A percentile compares a stretch with the other conserved stretches of the same genome.
Conservation (phyloP, 2,329 filamentous ascomycete species). For the Neodidymelliopsis sp. region DNA sequence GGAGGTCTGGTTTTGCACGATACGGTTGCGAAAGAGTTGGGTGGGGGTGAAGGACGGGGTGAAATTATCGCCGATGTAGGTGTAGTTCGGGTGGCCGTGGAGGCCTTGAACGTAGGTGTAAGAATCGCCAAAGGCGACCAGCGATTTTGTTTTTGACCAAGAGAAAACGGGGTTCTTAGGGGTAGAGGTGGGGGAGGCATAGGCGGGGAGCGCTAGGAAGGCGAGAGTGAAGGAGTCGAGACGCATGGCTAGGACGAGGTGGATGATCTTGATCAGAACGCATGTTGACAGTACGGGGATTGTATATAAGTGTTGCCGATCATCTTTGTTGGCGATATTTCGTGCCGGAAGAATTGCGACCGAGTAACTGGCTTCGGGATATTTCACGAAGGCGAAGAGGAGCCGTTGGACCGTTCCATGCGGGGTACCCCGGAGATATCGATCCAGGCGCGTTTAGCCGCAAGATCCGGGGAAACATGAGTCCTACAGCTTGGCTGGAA, state of each 20-base stretch:
- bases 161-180: constrained; percentile 12
- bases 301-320: constrained; percentile 11
- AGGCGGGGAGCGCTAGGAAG: not conserved
- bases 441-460: not conserved
- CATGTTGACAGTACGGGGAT: not conserved
- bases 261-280: not conserved
- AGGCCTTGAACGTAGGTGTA: constrained; percentile 64
- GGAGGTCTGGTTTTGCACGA: constrained; percentile 60
- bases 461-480: constrained; percentile 1
- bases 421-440: constrained; percentile 11
- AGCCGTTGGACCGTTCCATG: constrained; percentile 2
- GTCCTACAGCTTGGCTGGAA: not conserved
- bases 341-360: constrained; percentile 25
- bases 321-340: not conserved
- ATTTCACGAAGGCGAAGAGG: not conserved
- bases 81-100: constrained; percentile 59
- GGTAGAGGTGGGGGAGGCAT: constrained; percentile 4
- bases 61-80: constrained; percentile 63
- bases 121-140: constrained; percentile 59
- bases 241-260: constrained; percentile 18
- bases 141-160: constrained; percentile 29
- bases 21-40: constrained; percentile 56
- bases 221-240: constrained; percentile 6
- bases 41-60: constrained; percentile 55
- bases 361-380: constrained; percentile 12